These are phyloP conservation scores for Malassezia caprae DNA, from an alignment of 1,284 basidiomycete genomes.

Conservation along the genomic window DNA sequence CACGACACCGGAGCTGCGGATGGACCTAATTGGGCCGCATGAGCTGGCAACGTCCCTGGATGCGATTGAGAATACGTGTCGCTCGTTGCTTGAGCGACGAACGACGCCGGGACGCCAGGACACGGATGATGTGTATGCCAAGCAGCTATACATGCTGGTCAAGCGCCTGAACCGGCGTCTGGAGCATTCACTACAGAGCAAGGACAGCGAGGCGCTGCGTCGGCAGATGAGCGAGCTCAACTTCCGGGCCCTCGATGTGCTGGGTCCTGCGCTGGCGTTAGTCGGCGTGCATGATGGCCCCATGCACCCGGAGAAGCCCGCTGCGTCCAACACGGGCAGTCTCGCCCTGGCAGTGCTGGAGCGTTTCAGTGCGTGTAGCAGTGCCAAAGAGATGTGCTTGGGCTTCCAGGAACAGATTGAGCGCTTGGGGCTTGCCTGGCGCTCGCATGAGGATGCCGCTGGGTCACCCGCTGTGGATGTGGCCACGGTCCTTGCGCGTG, in stretches of 20 bases:
- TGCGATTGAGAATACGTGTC: slow-evolving; percentile 10
- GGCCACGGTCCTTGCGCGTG: background rate
- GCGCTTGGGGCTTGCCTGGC: slow-evolving; percentile 4
- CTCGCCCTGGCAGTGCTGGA: slow-evolving; percentile 13
- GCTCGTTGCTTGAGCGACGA: slow-evolving; percentile 3
- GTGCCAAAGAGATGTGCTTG: slow-evolving; percentile 17
- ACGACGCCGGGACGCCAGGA: background rate
- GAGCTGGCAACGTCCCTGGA: slow-evolving; percentile 10
- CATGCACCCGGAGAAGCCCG: background rate
- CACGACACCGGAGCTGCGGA: background rate
- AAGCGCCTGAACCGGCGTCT: slow-evolving; percentile 5
- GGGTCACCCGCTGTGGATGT: background rate
- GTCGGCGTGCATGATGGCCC: slow-evolving; percentile 2
- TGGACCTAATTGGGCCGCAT: background rate
- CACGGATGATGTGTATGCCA: background rate
- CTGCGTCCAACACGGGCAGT: slow-evolving; percentile 6
- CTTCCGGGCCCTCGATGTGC: slow-evolving; percentile 12
- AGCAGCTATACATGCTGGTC: slow-evolving; percentile 5
- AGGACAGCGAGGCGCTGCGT: slow-evolving; percentile 5
- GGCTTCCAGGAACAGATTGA: slow-evolving; percentile 19
- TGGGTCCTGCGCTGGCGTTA: slow-evolving; percentile 10
- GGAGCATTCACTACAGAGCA: background rate
- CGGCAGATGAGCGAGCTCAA: slow-evolving; percentile 8
- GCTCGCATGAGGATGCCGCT: background rate
- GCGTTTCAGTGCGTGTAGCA: slow-evolving; percentile 7